Conservation (phyloP, 83 land plant species). For the Thuja plicata region DNA sequence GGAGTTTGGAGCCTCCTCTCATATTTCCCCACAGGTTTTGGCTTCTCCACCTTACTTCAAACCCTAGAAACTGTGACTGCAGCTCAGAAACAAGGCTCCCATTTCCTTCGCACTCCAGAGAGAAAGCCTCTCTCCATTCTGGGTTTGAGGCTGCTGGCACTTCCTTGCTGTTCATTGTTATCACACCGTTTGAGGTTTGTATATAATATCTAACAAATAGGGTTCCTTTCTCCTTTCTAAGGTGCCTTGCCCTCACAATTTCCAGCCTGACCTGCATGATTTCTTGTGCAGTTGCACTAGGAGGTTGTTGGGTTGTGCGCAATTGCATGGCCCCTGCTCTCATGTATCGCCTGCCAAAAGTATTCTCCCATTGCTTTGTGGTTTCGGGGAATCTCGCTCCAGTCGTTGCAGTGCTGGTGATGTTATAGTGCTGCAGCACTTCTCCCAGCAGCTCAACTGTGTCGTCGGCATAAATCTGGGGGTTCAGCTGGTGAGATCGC, state of each 20-base stretch:
- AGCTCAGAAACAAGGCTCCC: conserved; percentile 41
- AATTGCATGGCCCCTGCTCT: conserved; percentile 83
- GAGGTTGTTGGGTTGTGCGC: conserved; percentile 50
- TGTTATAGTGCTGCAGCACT: conserved; percentile 81
- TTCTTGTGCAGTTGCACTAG: not conserved
- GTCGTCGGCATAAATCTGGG: conserved; percentile 66
- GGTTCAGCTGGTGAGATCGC: conserved; percentile 89
- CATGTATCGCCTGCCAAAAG: conserved; percentile 70
- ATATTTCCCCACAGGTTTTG: conserved; percentile 17
- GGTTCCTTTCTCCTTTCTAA: conserved; percentile 38
- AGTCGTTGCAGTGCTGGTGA: conserved; percentile 58
- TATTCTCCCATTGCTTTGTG: conserved; percentile 56
- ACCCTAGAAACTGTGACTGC: conserved; percentile 12
- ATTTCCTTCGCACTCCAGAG: conserved; percentile 50
- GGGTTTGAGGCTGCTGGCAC: conserved; percentile 37
- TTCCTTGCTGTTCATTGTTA: conserved; percentile 23
- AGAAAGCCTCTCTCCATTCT: conserved; percentile 33
- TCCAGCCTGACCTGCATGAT: conserved; percentile 47
- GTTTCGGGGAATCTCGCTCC: conserved; percentile 68
- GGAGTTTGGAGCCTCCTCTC: conserved; percentile 8
- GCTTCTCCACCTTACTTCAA: conserved; percentile 13
- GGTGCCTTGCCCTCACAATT: conserved; percentile 39
- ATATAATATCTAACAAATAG: conserved; percentile 34
- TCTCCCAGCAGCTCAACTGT: conserved; percentile 49
- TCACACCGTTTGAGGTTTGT: conserved; percentile 17